phyloP scores from a whole-genome alignment of 1,284 basidiomycete species.

The Lignosus rhinocerotis region DNA sequence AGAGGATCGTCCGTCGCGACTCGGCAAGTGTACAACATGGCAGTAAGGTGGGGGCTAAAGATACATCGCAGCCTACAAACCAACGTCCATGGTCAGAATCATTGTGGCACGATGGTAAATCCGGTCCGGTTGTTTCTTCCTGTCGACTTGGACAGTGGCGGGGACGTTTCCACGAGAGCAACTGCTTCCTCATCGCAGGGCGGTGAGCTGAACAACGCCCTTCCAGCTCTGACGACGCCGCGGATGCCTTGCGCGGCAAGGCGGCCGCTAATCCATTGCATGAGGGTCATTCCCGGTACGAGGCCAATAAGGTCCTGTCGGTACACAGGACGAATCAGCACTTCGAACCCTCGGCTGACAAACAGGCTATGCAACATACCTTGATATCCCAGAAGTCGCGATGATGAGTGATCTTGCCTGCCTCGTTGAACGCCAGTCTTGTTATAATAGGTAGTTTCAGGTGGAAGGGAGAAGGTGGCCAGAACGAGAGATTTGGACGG shows the following conservation, averaged over 20 bases:
- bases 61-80: not conserved
- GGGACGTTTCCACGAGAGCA: constrained; percentile 10
- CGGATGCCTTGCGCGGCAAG: constrained; percentile 56
- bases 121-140: not conserved
- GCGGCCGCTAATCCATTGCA: constrained; percentile 66
- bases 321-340: not conserved
- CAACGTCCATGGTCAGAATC: not conserved
- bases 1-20: constrained; percentile 1
- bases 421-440: constrained; percentile 72
- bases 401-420: constrained; percentile 70
- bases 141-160: constrained; percentile 6
- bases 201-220: constrained; percentile 24
- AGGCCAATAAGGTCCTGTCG: constrained; percentile 63
- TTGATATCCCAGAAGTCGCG: constrained; percentile 73
- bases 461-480: constrained; percentile 67
- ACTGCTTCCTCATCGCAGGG: constrained; percentile 27
- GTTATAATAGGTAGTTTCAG: constrained; percentile 67
- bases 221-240: constrained; percentile 28
- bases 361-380: constrained; percentile 9
- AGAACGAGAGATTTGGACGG: constrained; percentile 44
- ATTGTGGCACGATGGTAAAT: constrained; percentile 6
- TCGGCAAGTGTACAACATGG: not conserved
- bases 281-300: constrained; percentile 62
- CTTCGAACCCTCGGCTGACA: not conserved
- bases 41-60: not conserved